Evolutionary conservation across 352 stramenopile species (phyloP).

Genomic region (Phytophthora constricta): DNA sequence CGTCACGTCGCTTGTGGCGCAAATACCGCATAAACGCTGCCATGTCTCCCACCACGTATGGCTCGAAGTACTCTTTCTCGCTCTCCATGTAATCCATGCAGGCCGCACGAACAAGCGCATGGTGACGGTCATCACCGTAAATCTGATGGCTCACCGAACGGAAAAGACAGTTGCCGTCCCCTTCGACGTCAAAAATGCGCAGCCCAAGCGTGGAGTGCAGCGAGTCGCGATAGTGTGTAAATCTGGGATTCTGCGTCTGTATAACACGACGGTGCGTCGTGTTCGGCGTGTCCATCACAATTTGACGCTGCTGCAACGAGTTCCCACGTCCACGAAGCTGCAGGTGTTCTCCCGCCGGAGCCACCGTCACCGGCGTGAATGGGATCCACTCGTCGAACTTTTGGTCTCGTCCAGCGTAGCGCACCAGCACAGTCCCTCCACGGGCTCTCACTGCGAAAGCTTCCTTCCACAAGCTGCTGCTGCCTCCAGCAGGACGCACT

Average conservation of each 20-base stretch:
- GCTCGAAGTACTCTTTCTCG: slow-evolving; percentile 94
- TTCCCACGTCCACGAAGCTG: slow-evolving; percentile 33
- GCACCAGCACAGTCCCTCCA: slow-evolving; percentile 60
- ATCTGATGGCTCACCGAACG: slow-evolving; percentile 96
- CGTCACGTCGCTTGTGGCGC: slow-evolving; percentile 85
- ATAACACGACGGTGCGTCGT: slow-evolving; percentile 61
- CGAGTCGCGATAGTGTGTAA: slow-evolving; percentile 73
- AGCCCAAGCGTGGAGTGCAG: slow-evolving; percentile 48
- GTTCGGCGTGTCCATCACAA: slow-evolving; percentile 49
- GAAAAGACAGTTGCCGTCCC: slow-evolving; percentile 99
- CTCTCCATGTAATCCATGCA: slow-evolving; percentile 97
- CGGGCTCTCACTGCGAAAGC: slow-evolving; percentile 59
- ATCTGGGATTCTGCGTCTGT: slow-evolving; percentile 74
- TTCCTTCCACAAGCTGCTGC: slow-evolving; percentile 66
- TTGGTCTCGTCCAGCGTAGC: slow-evolving; percentile 67
- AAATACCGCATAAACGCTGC: slow-evolving; percentile 92
- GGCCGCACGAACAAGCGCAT: slow-evolving; percentile 87
- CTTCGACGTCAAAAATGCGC: slow-evolving; percentile 77
- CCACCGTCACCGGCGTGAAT: slow-evolving; percentile 62
- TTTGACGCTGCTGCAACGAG: slow-evolving; percentile 51
- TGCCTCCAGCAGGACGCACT: slow-evolving; percentile 51
- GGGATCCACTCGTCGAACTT: slow-evolving; percentile 80
- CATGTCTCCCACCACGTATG: slow-evolving; percentile 90
- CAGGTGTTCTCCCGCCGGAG: slow-evolving; percentile 68
- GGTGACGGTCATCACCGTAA: slow-evolving; percentile 93